These are phyloP conservation scores for Xylaria nigripes DNA, from an alignment of 495 filamentous ascomycete species.

Conservation along the genomic window DNA sequence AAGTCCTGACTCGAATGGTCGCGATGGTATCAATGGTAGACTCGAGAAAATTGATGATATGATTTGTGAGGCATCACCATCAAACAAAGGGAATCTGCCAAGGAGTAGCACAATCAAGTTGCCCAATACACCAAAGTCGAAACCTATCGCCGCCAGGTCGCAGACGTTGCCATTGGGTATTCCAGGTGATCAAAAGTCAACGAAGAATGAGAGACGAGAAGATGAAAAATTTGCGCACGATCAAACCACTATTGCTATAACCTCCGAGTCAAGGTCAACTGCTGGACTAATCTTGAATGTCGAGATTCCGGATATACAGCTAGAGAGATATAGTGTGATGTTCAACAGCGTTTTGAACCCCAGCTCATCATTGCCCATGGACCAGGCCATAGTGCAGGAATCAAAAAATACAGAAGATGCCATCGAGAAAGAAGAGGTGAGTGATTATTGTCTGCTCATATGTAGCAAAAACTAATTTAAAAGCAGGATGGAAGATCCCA, in stretches of 20 bases:
- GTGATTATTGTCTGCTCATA: background rate
- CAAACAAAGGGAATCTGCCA: conserved; percentile 8
- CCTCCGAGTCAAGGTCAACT: conserved; percentile 6
- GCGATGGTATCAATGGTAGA: conserved; percentile 7
- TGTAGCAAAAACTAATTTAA: background rate
- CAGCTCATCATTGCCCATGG: conserved; percentile 48
- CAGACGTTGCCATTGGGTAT: conserved; percentile 25
- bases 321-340: conserved; percentile 95
- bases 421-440: conserved; percentile 29
- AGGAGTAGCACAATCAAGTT: conserved; percentile 33
- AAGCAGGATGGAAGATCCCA: conserved; percentile 16
- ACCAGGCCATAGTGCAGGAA: conserved; percentile 61
- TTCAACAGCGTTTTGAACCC: conserved; percentile 65
- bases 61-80: background rate
- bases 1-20: conserved; percentile 11
- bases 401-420: conserved; percentile 46
- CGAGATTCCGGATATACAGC: conserved; percentile 67
- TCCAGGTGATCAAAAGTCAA: conserved; percentile 4
- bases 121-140: conserved; percentile 27
- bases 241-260: conserved; percentile 4
- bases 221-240: conserved; percentile 12
- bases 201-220: conserved; percentile 1
- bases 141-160: conserved; percentile 31
- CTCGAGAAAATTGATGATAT: background rate
- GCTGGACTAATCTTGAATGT: conserved; percentile 49